These are phyloP conservation scores for Ophiosphaerella korrae DNA, from an alignment of 2,329 filamentous ascomycete genomes.

Conservation along the genomic window DNA sequence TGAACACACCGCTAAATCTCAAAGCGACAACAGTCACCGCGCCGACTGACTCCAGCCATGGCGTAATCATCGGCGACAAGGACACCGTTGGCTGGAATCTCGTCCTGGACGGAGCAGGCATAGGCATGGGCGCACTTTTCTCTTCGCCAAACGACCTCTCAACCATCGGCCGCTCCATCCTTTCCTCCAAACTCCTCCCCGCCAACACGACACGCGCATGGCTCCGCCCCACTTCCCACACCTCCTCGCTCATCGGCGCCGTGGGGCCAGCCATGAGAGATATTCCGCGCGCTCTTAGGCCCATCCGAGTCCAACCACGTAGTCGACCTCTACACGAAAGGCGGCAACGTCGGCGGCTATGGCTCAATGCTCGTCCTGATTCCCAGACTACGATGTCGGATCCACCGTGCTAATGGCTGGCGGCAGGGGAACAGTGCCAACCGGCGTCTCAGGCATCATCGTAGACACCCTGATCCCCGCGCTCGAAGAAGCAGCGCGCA, in stretches of 20 bases:
- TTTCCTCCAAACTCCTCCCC: conserved; percentile 45
- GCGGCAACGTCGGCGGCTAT: conserved; percentile 50
- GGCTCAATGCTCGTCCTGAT: conserved; percentile 48
- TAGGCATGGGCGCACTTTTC: conserved; percentile 40
- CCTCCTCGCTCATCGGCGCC: conserved; percentile 39
- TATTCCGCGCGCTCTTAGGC: conserved; percentile 32
- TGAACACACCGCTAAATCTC: conserved; percentile 54
- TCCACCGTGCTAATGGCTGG: conserved; percentile 48
- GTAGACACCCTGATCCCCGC: conserved; percentile 20
- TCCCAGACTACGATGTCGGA: conserved; percentile 53
- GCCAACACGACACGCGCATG: conserved; percentile 45
- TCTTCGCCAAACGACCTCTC: conserved; percentile 45
- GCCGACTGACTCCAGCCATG: conserved; percentile 9
- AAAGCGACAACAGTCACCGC: conserved; percentile 45
- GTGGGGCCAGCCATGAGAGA: conserved; percentile 49
- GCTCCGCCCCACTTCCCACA: conserved; percentile 50
- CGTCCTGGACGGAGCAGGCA: conserved; percentile 2
- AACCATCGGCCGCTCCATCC: conserved; percentile 46
- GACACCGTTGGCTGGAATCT: conserved; percentile 5
- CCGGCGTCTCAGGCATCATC: conserved; percentile 9
- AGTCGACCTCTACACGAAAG: conserved; percentile 51
- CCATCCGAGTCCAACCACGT: conserved; percentile 10
- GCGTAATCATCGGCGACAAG: conserved; percentile 12
- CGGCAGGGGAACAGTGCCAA: background rate
- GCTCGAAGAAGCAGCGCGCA: conserved; percentile 30